Percentiles rank a stretch among this genome's conserved stretches.
phyloP scores from a whole-genome alignment of 2,329 filamentous ascomycete species.

The Penicillium sp. region DNA sequence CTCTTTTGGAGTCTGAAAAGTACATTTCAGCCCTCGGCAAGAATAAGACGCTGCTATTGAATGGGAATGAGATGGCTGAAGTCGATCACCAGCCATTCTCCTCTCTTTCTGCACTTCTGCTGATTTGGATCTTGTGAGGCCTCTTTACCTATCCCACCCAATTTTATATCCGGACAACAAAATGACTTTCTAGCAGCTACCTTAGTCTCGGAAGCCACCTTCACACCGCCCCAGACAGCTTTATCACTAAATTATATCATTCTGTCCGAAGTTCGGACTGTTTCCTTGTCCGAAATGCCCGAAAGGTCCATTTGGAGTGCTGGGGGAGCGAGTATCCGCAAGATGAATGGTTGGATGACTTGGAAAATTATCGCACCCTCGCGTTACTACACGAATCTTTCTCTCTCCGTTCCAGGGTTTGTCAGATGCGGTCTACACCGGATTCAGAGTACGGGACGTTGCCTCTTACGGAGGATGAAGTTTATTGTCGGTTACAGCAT shows the following conservation, averaged over 20 bases:
- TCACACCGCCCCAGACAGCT: not conserved
- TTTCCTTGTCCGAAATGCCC: constrained; percentile 1
- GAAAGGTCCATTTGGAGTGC: not conserved
- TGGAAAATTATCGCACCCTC: constrained; percentile 1
- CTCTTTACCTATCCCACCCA: constrained; percentile 1
- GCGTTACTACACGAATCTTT: constrained; percentile 2
- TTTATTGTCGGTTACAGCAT: too few relatives aligned
- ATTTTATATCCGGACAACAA: constrained; percentile 1
- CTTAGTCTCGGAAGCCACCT: not conserved
- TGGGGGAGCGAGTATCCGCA: constrained; percentile 1
- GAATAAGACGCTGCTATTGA: too few relatives aligned
- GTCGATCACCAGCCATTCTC: not conserved
- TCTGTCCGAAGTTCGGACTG: not conserved
- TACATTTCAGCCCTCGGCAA: too few relatives aligned
- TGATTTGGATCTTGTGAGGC: constrained; percentile 1
- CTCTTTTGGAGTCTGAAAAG: too few relatives aligned
- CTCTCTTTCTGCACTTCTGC: not conserved
- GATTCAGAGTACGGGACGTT: not conserved
- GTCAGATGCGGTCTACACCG: constrained; percentile 1
- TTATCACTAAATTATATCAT: constrained; percentile 1
- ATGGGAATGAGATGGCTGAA: not conserved
- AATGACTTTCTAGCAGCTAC: not conserved
- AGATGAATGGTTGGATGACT: constrained; percentile 1
- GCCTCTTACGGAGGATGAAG: not conserved
- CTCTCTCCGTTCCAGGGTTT: constrained; percentile 1